Percentiles rank a stretch among this genome's conserved stretches.
Conservation (phyloP, 2,329 filamentous ascomycete genomes). For the Aspergillus hiratsukae region DNA sequence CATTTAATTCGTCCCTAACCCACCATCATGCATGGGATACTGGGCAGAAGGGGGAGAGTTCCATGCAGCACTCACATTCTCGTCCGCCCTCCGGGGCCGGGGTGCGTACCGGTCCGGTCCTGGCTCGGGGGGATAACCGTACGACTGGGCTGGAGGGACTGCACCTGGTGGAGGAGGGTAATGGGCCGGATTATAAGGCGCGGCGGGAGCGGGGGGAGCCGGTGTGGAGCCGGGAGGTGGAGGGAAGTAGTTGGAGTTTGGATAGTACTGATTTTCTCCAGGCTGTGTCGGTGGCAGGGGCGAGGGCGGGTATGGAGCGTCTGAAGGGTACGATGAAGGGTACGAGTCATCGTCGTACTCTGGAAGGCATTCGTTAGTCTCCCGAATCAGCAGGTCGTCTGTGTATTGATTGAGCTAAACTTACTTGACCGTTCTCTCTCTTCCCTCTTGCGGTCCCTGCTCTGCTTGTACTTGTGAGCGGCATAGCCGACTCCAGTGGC, state of each 20-base stretch:
- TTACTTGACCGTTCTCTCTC: conserved; percentile 48
- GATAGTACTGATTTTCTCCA: conserved; percentile 36
- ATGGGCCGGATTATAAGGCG: conserved; percentile 35
- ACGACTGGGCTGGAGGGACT: conserved; percentile 33
- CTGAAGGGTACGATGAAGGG: conserved; percentile 35
- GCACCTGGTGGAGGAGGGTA: conserved; percentile 42
- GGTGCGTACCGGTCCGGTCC: conserved; percentile 38
- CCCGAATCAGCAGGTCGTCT: not conserved
- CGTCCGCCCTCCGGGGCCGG: conserved; percentile 39
- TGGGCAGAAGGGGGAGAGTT: conserved; percentile 33
- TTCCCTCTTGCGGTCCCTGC: conserved; percentile 53
- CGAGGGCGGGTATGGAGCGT: conserved; percentile 33
- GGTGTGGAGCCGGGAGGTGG: conserved; percentile 37
- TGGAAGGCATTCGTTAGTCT: conserved; percentile 21
- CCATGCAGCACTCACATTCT: conserved; percentile 48
- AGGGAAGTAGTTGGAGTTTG: conserved; percentile 39
- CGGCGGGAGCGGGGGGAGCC: conserved; percentile 19
- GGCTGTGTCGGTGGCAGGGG: conserved; percentile 29
- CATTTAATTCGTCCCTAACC: conserved; percentile 25
- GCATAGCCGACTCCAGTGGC: conserved; percentile 55
- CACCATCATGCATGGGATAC: conserved; percentile 39
- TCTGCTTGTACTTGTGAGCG: conserved; percentile 54
- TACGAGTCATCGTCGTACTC: conserved; percentile 34
- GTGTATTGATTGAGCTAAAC: conserved; percentile 14
- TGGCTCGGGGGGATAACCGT: conserved; percentile 33